Evolutionary conservation across 2,329 filamentous ascomycete species (phyloP), one percentile per base, ranked within the genome.

Genomic region (Phoma sp.): DNA sequence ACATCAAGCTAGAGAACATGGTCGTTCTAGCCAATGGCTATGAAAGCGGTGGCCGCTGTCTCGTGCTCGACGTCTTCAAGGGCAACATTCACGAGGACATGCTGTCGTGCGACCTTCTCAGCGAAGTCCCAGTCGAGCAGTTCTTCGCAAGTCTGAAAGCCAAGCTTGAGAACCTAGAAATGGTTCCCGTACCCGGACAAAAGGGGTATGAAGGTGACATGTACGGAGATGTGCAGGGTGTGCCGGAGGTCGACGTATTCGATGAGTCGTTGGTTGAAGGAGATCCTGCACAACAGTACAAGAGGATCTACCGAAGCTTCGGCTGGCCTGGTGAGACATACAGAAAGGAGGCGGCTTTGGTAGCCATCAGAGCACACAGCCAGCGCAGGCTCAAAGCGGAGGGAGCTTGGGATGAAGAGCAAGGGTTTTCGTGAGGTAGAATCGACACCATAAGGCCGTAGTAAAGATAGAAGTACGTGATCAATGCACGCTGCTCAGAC

Each of bases 21-120:
- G 46, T 56, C 7, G 43, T 56, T 12, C 19, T 56, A 17, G 43
- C 47, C 19, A 5, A 45, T 15, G 52, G 46, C 15, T 51, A 56
- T 36, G 44, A 59, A 22, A 51, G 43, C n/a, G 51, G 51, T 19
- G 52, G 57, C n/a, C 57, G 48, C 31, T 15, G 13, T 9, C 12
- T 56, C 13, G 32, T 53, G 3, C 48, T 59, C n/a, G 57, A 59
- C 36, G 38, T 58, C 1, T 43, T 45, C 38, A 51, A 55, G 22
- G 51, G 46, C 8, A 36, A 39, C 17, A 55, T 58, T 25, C 25
- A 56, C 36, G 48, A 59, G 25, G 48, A 59, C 24, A 33, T 49
- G n/a, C 19, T 50, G 2, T 5, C 15, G n/a, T 48, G 43, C 25
- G 44, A 40, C 17, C 24, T 50, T 8, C n/a, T 38, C 8, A 29